A percentile compares a stretch with the other conserved stretches of the same genome.
phyloP scores from a whole-genome alignment of 164 flowering plant genomes.

The Warburgia ugandensis region DNA sequence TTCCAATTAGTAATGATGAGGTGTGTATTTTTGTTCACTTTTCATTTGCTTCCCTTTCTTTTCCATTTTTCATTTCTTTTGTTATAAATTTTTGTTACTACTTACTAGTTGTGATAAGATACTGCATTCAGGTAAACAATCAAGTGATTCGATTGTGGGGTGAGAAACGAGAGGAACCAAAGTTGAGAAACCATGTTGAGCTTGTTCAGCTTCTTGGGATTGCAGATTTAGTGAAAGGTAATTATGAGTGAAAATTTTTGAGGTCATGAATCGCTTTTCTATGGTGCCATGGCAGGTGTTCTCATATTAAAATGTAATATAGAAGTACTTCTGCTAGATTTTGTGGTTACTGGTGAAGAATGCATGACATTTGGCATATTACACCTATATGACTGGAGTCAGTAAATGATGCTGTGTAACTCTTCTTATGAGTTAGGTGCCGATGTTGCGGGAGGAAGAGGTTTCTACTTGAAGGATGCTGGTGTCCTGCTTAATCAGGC shows the following conservation, averaged over 20 bases:
- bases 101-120: too few species aligned
- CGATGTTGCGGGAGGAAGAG: slow-evolving; percentile 93
- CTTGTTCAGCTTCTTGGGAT: slow-evolving; percentile 95
- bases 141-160: slow-evolving; percentile 68
- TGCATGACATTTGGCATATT: too few species aligned
- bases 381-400: not conserved
- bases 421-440: slow-evolving; percentile 41
- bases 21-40: slow-evolving; percentile 26
- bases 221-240: slow-evolving; percentile 83
- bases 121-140: slow-evolving; percentile 83
- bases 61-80: too few species aligned
- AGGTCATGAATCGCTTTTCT: too few species aligned
- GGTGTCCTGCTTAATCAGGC: slow-evolving; percentile 93
- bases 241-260: not conserved
- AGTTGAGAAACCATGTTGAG: slow-evolving; percentile 82
- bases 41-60: not conserved
- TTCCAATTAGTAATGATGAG: slow-evolving; percentile 74
- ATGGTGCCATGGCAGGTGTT: too few species aligned
- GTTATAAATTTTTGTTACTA: too few species aligned
- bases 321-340: too few species aligned
- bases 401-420: slow-evolving; percentile 1
- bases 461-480: slow-evolving; percentile 80
- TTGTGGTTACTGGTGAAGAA: too few species aligned
- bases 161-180: slow-evolving; percentile 48
- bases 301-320: too few species aligned